These are phyloP conservation scores for Colletotrichum brevisporum DNA, from an alignment of 2,329 filamentous ascomycete species.

Conservation along the genomic window DNA sequence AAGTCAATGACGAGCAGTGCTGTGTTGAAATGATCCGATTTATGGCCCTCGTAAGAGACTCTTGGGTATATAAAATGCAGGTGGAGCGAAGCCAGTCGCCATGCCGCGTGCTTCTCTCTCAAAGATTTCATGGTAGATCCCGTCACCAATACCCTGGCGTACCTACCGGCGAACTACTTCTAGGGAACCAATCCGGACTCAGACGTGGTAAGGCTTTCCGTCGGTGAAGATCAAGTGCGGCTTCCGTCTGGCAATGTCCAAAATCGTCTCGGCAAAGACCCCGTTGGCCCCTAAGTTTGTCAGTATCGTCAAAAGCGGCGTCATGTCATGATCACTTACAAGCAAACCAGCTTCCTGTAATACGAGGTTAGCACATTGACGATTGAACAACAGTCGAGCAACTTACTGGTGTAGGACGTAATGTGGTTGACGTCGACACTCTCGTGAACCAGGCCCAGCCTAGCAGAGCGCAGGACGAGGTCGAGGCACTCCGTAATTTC, in stretches of 20 bases:
- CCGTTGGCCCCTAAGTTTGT: constrained; percentile 82
- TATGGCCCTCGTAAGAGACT: background rate
- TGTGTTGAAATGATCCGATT: background rate
- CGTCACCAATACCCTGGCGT: background rate
- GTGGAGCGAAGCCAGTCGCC: constrained; percentile 24
- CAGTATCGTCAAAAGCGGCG: background rate
- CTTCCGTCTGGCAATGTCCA: constrained; percentile 90
- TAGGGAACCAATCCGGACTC: constrained; percentile 50
- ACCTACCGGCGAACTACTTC: background rate
- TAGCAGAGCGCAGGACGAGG: constrained; percentile 81
- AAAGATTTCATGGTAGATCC: background rate
- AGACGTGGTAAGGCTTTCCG: constrained; percentile 67
- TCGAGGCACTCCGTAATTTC: constrained; percentile 84
- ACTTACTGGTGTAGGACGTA: constrained; percentile 78
- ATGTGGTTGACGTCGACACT: constrained; percentile 84
- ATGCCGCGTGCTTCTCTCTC: constrained; percentile 15
- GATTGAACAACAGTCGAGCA: constrained; percentile 23
- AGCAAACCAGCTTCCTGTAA: constrained; percentile 86
- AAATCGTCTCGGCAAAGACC: constrained; percentile 91
- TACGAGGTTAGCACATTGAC: background rate
- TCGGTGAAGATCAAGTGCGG: constrained; percentile 86
- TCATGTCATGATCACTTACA: constrained; percentile 59
- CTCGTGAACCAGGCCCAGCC: constrained; percentile 89
- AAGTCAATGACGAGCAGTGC: background rate
- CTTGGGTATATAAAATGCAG: constrained; percentile 34